Percentiles rank a stretch among this genome's conserved stretches.
phyloP scores from a whole-genome alignment of 2,329 filamentous ascomycete species.

The Botrytis deweyae region DNA sequence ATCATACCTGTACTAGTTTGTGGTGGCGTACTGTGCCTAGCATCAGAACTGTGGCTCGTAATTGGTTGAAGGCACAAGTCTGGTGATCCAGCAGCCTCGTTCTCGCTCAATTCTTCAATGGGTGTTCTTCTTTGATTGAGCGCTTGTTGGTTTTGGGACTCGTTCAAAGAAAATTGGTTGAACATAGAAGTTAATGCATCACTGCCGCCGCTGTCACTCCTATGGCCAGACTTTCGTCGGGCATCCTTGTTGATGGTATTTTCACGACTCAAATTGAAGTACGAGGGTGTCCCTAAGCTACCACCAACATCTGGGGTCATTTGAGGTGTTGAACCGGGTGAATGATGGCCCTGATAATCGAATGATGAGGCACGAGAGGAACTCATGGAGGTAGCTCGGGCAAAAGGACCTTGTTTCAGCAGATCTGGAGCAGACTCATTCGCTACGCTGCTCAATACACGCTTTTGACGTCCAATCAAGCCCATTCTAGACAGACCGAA shows the following conservation, averaged over 20 bases:
- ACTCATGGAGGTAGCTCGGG: constrained; percentile 76
- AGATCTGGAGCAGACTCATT: constrained; percentile 88
- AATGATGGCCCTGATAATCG: constrained; percentile 76
- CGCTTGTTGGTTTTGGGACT: constrained; percentile 46
- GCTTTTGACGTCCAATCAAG: constrained; percentile 91
- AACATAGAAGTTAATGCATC: constrained; percentile 84
- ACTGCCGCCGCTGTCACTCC: constrained; percentile 90
- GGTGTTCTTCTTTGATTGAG: constrained; percentile 53
- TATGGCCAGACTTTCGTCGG: constrained; percentile 66
- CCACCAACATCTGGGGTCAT: constrained; percentile 74
- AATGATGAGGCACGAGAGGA: constrained; percentile 94
- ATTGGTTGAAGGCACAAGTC: constrained; percentile 67
- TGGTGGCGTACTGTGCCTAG: constrained; percentile 59
- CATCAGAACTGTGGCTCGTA: constrained; percentile 42
- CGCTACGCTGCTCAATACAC: constrained; percentile 74
- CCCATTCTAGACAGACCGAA: constrained; percentile 98
- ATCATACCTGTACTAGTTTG: constrained; percentile 68
- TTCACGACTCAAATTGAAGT: constrained; percentile 76
- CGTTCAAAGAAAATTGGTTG: constrained; percentile 71
- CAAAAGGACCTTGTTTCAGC: constrained; percentile 88
- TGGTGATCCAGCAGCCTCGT: constrained; percentile 71
- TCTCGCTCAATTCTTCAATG: constrained; percentile 73
- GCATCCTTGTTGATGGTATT: constrained; percentile 58
- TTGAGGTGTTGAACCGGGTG: constrained; percentile 79
- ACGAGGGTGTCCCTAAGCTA: constrained; percentile 80